phyloP scores from a whole-genome alignment of 192 early-diverging fungal genomes.

The Dissophora globulifera region DNA sequence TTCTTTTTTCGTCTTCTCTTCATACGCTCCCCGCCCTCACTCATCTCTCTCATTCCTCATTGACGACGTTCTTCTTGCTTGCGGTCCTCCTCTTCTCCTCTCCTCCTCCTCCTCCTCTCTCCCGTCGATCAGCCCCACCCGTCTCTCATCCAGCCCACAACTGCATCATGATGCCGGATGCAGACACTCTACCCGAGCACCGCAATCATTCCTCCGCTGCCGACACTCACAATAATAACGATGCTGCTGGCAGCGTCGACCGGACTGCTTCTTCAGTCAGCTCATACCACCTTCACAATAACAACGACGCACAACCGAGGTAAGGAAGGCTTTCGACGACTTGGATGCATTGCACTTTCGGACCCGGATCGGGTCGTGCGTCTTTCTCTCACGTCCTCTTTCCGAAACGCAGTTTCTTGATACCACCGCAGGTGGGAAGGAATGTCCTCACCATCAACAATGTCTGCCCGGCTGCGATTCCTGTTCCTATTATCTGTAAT shows the following conservation, averaged over 20 bases:
- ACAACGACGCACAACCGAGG: too few species aligned
- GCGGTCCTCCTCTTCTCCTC: background rate
- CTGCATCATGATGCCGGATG: slow-evolving; percentile 3
- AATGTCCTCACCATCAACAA: too few species aligned
- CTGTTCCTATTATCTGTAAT: too few species aligned
- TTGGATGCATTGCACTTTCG: too few species aligned
- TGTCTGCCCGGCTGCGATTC: too few species aligned
- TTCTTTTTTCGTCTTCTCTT: background rate
- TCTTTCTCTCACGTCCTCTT: too few species aligned
- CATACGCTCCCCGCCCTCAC: background rate
- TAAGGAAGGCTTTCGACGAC: too few species aligned
- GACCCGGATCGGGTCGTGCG: too few species aligned
- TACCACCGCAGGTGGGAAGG: too few species aligned
- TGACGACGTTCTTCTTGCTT: too few species aligned
- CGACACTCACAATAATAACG: background rate
- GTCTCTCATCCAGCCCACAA: background rate
- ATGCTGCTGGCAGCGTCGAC: background rate
- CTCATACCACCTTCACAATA: background rate
- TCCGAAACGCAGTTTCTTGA: too few species aligned
- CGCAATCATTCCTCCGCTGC: background rate
- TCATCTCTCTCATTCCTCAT: background rate
- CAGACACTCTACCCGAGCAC: background rate
- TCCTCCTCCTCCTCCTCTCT: background rate
- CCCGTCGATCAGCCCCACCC: background rate
- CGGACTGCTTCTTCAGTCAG: background rate